Base-by-base conservation (phyloP, 495 filamentous ascomycete genomes). In the Halenospora varia region DNA sequence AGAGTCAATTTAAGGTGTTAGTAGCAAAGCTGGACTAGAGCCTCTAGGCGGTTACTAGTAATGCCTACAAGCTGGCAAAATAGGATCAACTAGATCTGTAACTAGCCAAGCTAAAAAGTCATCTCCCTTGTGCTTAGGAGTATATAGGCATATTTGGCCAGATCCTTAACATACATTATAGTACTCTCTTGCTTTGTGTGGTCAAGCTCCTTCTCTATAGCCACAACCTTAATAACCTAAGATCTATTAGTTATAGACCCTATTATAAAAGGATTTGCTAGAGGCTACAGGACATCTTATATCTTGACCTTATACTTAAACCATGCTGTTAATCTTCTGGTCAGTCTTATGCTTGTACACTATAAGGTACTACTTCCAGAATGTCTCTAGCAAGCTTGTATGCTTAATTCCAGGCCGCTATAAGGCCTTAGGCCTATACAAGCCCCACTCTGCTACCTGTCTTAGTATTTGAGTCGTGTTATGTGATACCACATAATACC, bases 321-420 rank as follows among this genome's bases (percentile, higher is more conserved):
- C 44, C 48, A 61, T 62, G 2, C 74, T 66, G 78, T 82, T 77
- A 75, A 75, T 64, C 73, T 82, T 53, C 77, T 82, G 19, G 76
- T 78, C 11, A 68, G 66, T 19, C 73, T 81, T 40, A 76, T 80
- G 61, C 75, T 81, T 39, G 66, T 74, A 51, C 22, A 71, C 55
- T 10, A 73, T 63, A 54, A 65, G 55, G 63, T 60, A 74, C 62
- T 59, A 68, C 55, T 75, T 75, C 70, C 53, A 75, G 48, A 72
- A 75, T n/a, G n/a, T n/a, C n/a, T n/a, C n/a, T n/a, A n/a, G n/a
- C n/a, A n/a, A n/a, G n/a, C n/a, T n/a, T n/a, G 70, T 69, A 39
- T 50, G 61, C 55, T 66, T 65, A 22, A 73, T 67, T 19, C 66
- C 67, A 17, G n/a, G n/a, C n/a, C n/a, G n/a, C n/a, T 52, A 66